Evolutionary conservation across 2,329 filamentous ascomycete genomes (phyloP).

Genomic region (Chrysoporthe austroafricana): DNA sequence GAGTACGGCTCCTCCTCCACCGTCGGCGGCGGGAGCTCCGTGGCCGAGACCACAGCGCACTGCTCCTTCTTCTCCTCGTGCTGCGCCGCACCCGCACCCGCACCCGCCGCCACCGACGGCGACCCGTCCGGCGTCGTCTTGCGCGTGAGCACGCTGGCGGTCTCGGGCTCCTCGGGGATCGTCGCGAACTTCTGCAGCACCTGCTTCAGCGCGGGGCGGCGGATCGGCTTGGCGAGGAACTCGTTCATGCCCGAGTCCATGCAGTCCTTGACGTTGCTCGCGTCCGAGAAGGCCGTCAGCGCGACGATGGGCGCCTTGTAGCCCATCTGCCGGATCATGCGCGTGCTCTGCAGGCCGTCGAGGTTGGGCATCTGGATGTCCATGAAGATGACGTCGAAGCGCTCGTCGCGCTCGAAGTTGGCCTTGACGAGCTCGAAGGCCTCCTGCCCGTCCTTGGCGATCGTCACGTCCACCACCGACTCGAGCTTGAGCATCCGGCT

Average conservation of each 20-base stretch:
- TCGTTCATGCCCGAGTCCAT: constrained; percentile 92
- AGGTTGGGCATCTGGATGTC: constrained; percentile 95
- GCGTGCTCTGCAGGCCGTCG: constrained; percentile 84
- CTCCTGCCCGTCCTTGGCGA: constrained; percentile 85
- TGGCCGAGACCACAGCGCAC: constrained; percentile 11
- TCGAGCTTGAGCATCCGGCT: constrained; percentile 73
- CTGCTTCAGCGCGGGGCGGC: constrained; percentile 82
- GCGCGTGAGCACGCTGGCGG: constrained; percentile 38
- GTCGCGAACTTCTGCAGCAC: constrained; percentile 84
- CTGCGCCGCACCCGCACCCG: too few species aligned
- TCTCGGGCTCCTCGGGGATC: constrained; percentile 72
- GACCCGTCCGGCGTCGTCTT: constrained; percentile 38
- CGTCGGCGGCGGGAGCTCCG: constrained; percentile 8
- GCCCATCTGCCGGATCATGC: constrained; percentile 82
- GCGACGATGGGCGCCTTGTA: constrained; percentile 90
- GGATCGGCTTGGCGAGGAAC: constrained; percentile 78
- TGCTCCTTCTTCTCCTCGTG: constrained; percentile 9
- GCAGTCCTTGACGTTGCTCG: constrained; percentile 84
- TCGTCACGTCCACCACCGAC: constrained; percentile 83
- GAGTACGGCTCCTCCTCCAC: constrained; percentile 10
- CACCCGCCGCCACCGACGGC: constrained; percentile 22
- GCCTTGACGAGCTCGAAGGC: constrained; percentile 85
- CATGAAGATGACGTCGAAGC: constrained; percentile 93
- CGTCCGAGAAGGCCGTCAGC: constrained; percentile 86
- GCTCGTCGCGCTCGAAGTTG: constrained; percentile 72